A percentile compares a stretch with the other conserved stretches of the same genome.
Evolutionary conservation across 495 filamentous ascomycete genomes (phyloP).

Genomic region (Annulohypoxylon bovei): DNA sequence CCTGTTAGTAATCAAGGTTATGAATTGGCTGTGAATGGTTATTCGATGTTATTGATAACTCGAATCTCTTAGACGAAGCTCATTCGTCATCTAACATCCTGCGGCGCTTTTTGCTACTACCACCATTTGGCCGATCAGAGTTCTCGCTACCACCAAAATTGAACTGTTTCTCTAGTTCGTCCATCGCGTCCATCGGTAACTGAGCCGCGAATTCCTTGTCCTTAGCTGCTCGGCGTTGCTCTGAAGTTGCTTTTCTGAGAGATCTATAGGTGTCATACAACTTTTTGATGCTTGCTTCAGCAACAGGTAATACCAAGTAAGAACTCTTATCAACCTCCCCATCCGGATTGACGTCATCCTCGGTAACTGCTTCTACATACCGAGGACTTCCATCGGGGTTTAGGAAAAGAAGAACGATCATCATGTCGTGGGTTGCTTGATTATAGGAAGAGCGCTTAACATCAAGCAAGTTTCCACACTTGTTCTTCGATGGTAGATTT

Average conservation of each 20-base stretch:
- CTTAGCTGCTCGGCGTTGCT: conserved; percentile 25
- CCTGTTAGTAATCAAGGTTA: too few relatives aligned
- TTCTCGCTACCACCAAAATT: not conserved
- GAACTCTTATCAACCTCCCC: not conserved
- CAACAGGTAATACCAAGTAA: conserved; percentile 18
- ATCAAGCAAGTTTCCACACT: conserved; percentile 34
- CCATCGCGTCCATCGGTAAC: conserved; percentile 24
- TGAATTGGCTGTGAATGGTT: too few relatives aligned
- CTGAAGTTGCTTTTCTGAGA: conserved; percentile 23
- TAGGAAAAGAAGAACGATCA: conserved; percentile 9
- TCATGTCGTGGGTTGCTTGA: conserved; percentile 22
- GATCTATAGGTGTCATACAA: conserved; percentile 28
- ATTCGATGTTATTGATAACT: not conserved
- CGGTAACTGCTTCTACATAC: conserved; percentile 24
- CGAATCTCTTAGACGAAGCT: not conserved
- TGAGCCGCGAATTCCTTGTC: conserved; percentile 30
- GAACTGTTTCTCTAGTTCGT: conserved; percentile 21
- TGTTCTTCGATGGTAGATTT: conserved; percentile 27
- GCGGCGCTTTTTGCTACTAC: conserved; percentile 21
- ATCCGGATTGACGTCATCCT: not conserved
- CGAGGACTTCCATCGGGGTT: not conserved
- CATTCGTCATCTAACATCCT: conserved; percentile 27
- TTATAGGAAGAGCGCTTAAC: conserved; percentile 30
- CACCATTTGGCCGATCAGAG: not conserved
- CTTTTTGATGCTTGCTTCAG: conserved; percentile 33